Evolutionary conservation across 257 asterid genomes (phyloP).

Genomic region (Nicotiana tomentosiformis): DNA sequence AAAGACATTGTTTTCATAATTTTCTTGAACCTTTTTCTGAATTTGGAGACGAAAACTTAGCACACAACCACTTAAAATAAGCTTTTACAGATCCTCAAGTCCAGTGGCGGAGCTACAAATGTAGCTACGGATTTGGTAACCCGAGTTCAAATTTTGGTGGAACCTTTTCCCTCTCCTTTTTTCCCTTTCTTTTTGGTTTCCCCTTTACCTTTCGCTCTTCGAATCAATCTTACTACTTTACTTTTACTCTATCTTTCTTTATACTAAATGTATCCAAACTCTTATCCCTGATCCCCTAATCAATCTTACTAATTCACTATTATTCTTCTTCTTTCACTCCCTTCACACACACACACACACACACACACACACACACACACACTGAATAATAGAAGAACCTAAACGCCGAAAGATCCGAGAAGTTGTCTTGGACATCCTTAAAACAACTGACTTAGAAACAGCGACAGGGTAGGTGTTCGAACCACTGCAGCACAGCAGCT

Average conservation of each 20-base stretch:
- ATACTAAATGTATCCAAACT: too few species aligned
- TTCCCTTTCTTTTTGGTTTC: too few species aligned
- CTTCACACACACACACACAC: background rate
- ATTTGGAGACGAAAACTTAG: background rate
- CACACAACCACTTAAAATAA: background rate
- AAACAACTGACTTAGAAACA: conserved; percentile 46
- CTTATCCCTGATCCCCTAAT: background rate
- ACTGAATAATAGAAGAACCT: conserved; percentile 20
- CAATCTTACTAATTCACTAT: background rate
- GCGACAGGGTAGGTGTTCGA: conserved; percentile 53
- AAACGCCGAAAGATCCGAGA: conserved; percentile 43
- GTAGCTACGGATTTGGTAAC: too few species aligned
- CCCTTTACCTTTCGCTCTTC: too few species aligned
- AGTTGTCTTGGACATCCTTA: conserved; percentile 36
- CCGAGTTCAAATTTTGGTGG: too few species aligned
- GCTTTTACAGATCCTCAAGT: background rate
- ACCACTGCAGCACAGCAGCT: conserved; percentile 41
- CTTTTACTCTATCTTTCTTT: too few species aligned
- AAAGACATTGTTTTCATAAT: background rate
- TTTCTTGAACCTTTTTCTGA: background rate
- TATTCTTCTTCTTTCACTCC: background rate
- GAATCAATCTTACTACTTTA: too few species aligned
- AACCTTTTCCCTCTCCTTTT: too few species aligned
- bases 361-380: background rate
- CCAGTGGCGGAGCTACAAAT: too few species aligned